phyloP scores from a whole-genome alignment of 345 rosid species.

The Camelina neglecta region DNA sequence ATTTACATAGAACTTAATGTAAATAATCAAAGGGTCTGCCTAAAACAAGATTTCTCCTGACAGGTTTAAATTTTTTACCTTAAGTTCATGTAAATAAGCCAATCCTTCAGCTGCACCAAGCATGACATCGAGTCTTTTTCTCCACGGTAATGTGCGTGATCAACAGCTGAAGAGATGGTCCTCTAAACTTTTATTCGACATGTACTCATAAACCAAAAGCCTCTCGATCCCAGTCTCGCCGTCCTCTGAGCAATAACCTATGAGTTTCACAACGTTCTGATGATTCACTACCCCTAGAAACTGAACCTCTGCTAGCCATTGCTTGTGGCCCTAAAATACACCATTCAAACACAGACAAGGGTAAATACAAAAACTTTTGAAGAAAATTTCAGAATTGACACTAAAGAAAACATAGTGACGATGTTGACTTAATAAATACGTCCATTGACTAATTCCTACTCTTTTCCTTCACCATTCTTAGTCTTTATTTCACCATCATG shows the following conservation, averaged over 20 bases:
- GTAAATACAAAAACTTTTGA: background rate
- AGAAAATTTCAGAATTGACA: background rate
- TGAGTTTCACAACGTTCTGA: slow-evolving; percentile 80
- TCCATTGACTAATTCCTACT: background rate
- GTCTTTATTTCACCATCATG: background rate
- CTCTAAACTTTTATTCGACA: slow-evolving; percentile 83
- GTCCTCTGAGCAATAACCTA: slow-evolving; percentile 82
- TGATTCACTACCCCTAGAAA: slow-evolving; percentile 84
- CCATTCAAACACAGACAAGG: slow-evolving; percentile 7
- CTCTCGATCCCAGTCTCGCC: slow-evolving; percentile 77
- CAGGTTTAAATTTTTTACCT: slow-evolving; percentile 49
- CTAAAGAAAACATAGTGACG: background rate
- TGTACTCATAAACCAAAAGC: slow-evolving; percentile 77
- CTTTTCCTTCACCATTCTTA: background rate
- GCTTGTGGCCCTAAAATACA: slow-evolving; percentile 77
- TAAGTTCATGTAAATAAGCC: slow-evolving; percentile 81
- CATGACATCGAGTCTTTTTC: slow-evolving; percentile 63
- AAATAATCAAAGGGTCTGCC: slow-evolving; percentile 7
- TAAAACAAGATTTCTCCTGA: background rate
- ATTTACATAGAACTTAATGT: background rate
- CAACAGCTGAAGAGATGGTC: slow-evolving; percentile 81
- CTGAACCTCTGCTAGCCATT: slow-evolving; percentile 93
- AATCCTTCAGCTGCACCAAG: slow-evolving; percentile 88
- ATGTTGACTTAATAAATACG: background rate
- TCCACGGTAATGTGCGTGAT: slow-evolving; percentile 64